Base-by-base conservation (phyloP, 331 rosid species). In the Malus hybrid region DNA sequence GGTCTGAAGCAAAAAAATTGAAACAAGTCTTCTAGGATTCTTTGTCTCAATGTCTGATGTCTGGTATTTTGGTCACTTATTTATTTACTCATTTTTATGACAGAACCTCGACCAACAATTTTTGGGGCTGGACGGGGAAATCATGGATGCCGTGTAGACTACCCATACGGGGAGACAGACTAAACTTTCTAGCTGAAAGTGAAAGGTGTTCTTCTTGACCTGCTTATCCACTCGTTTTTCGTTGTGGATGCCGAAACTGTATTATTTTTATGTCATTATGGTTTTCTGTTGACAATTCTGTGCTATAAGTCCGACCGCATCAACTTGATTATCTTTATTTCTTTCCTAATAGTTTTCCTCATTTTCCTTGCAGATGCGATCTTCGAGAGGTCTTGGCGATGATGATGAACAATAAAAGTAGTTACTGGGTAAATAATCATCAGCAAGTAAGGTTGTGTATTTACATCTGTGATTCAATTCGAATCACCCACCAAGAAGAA, bases 321-420 rank as follows among this genome's bases (percentile, higher is more conserved):
- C 5, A 22, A 22, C 48, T 33, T 72, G 76, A 11, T 72, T 72
- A 22, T 14, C 27, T 22, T 16, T 72, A 0, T 13, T 36, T 59
- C 14, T 22, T 72, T 36, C 46, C 39, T 39, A 72, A 59, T 36
- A 72, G 2, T 5, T 6, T 34, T 22, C 19, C 15, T 42, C 67
- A 14, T 59, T 18, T 69, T 69, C 20, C 14, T 24, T 36, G 56
- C 80, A 80, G 84, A 32, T 44, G 60, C 28, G 72, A 62, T 69
- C 59, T 61, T 34, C 65, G 2, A 61, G 65, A 12, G 69, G 57
- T 39, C 27, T 39, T 22, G 72, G 75, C 20, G 72, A 61, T 33
- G 72, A 48, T 10, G 14, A 59, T 59, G 64, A 34, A 20, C 61
- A 62, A 62, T 74, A 52, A 29, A 44, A 68, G 74, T 34, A 61